A percentile compares a stretch with the other conserved stretches of the same genome.
phyloP scores from a whole-genome alignment of 2,329 filamentous ascomycete species.

The Pseudogymnoascus sp. region DNA sequence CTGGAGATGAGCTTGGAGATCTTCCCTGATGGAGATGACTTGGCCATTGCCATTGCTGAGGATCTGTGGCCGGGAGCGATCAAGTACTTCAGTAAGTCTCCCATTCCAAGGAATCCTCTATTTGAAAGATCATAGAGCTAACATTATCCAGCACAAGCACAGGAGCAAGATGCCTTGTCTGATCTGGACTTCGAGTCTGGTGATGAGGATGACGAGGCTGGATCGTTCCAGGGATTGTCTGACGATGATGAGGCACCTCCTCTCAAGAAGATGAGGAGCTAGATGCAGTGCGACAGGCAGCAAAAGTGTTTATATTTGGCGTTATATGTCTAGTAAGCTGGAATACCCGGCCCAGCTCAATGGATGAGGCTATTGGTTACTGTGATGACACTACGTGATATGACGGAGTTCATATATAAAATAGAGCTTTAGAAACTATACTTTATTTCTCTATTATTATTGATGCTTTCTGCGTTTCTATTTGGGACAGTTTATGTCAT shows the following conservation, averaged over 20 bases:
- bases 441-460: not conserved
- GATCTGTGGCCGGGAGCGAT: slow-evolving; percentile 85
- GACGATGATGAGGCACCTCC: not conserved
- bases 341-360: slow-evolving; percentile 1
- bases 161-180: slow-evolving; percentile 58
- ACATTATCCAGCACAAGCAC: slow-evolving; percentile 53
- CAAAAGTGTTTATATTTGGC: slow-evolving; percentile 2
- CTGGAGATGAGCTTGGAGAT: slow-evolving; percentile 69
- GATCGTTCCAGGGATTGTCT: not conserved
- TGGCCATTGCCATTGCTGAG: slow-evolving; percentile 74
- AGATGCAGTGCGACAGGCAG: not conserved
- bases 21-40: slow-evolving; percentile 77
- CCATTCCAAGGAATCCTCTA: slow-evolving; percentile 30
- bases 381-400: not conserved
- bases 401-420: not conserved
- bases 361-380: not conserved
- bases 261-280: slow-evolving; percentile 8
- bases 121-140: not conserved
- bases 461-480: not conserved
- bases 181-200: slow-evolving; percentile 66
- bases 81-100: slow-evolving; percentile 76
- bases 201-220: slow-evolving; percentile 46
- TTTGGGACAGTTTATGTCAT: not conserved
- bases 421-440: not conserved
- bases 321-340: slow-evolving; percentile 6